These are phyloP conservation scores for Phellopilus nigrolimitatus DNA, from an alignment of 1,284 basidiomycete species.

Conservation along the genomic window DNA sequence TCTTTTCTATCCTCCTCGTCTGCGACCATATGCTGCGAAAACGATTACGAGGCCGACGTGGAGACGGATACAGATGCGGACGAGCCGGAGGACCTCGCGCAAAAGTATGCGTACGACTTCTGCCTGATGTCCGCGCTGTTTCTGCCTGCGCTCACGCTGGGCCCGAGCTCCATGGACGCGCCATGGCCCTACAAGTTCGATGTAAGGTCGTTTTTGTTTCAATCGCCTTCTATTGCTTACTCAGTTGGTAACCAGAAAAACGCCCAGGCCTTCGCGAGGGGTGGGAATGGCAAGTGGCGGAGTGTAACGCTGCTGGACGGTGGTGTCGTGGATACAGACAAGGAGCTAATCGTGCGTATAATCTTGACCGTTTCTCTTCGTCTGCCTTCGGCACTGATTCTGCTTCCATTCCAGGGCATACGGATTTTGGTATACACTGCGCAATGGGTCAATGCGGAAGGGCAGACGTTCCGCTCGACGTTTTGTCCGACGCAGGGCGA, in stretches of 20 bases:
- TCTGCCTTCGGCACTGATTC: neutral
- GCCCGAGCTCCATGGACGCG: constrained; percentile 5
- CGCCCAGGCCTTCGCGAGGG: constrained; percentile 2
- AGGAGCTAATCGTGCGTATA: neutral
- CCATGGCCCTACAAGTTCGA: constrained; percentile 11
- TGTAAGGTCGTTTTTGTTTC: neutral
- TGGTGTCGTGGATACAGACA: neutral
- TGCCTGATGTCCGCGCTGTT: neutral
- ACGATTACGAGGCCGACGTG: neutral
- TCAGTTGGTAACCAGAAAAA: constrained; percentile 1
- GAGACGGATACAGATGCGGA: neutral
- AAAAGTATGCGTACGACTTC: no score
- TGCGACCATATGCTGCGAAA: neutral
- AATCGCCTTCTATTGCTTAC: neutral
- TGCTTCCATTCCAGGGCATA: no score
- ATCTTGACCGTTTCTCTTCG: neutral
- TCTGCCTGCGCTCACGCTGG: neutral
- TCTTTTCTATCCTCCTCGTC: neutral
- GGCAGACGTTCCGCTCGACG: neutral
- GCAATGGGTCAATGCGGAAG: neutral
- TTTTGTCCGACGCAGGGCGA: constrained; percentile 13
- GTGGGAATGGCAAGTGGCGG: neutral
- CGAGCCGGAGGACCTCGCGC: neutral
- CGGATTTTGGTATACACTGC: constrained; percentile 7
- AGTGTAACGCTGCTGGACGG: constrained; percentile 2